These are phyloP conservation scores for Ceratocystis destructans DNA, from an alignment of 2,329 filamentous ascomycete species.

Conservation along the genomic window DNA sequence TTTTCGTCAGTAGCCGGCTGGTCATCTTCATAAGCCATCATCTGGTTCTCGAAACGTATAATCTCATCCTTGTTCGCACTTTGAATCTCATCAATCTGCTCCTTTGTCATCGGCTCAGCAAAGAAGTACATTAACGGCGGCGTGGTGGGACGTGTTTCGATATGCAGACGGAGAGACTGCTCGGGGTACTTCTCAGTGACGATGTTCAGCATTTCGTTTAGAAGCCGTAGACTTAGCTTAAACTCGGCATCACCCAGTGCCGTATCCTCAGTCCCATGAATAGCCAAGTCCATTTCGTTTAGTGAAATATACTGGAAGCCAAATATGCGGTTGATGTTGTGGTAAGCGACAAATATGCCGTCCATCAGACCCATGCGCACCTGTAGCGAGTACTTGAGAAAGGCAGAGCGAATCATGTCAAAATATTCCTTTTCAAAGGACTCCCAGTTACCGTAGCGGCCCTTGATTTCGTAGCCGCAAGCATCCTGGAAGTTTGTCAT, in stretches of 20 bases:
- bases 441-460: conserved; percentile 63
- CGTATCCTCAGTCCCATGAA: conserved; percentile 64
- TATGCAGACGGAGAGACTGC: conserved; percentile 62
- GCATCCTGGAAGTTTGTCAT: conserved; percentile 56
- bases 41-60: conserved; percentile 51
- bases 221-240: conserved; percentile 59
- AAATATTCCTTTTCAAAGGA: conserved; percentile 93
- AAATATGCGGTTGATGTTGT: conserved; percentile 90
- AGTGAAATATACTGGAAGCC: conserved; percentile 91
- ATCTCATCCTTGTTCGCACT: conserved; percentile 48
- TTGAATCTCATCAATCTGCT: conserved; percentile 63
- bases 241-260: conserved; percentile 72
- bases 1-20: conserved; percentile 21
- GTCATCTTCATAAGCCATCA: conserved; percentile 37
- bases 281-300: conserved; percentile 70
- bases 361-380: conserved; percentile 98
- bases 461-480: conserved; percentile 73
- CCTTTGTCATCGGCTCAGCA: conserved; percentile 65
- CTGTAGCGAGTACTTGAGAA: conserved; percentile 93
- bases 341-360: conserved; percentile 91
- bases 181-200: conserved; percentile 64
- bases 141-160: conserved; percentile 55
- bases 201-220: conserved; percentile 66
- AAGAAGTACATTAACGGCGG: conserved; percentile 74
- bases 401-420: conserved; percentile 89